Conservation (phyloP, 2,329 filamentous ascomycete species). For the Paraconiothyrium sp. region DNA sequence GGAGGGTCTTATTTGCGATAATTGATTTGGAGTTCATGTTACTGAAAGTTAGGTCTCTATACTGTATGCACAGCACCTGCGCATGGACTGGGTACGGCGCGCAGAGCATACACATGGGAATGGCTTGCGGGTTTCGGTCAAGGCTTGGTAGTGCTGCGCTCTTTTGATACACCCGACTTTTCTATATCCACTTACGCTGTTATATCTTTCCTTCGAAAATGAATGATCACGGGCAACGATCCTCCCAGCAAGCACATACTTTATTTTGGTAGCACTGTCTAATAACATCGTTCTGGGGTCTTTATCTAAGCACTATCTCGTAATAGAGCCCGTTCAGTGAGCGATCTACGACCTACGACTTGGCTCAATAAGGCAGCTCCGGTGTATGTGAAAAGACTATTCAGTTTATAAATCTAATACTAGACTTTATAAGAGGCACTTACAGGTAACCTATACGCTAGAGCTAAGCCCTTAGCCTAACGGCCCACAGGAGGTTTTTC, state of each 20-base stretch:
- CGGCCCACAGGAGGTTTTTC: no score
- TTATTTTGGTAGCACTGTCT: background rate
- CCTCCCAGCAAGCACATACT: background rate
- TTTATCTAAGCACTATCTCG: background rate
- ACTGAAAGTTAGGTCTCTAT: background rate
- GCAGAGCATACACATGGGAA: background rate
- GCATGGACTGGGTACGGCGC: constrained; percentile 3
- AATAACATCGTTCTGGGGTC: background rate
- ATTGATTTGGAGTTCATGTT: background rate
- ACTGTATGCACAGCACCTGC: background rate
- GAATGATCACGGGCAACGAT: background rate
- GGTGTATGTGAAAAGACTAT: no score
- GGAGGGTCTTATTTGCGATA: background rate
- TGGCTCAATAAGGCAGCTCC: no score
- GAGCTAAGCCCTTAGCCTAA: no score
- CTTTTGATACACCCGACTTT: constrained; percentile 10
- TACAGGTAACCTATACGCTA: no score
- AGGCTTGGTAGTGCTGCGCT: background rate
- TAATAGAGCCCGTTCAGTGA: no score
- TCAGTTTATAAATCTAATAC: no score
- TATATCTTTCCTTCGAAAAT: background rate
- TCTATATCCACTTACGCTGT: constrained; percentile 8
- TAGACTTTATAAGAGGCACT: no score
- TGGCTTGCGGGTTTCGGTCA: background rate
- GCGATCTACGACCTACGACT: no score